Evolutionary conservation across 805 yeast genomes (phyloP), one percentile per base, ranked within the genome.

Genomic region (Monosporozyma aerobia): DNA sequence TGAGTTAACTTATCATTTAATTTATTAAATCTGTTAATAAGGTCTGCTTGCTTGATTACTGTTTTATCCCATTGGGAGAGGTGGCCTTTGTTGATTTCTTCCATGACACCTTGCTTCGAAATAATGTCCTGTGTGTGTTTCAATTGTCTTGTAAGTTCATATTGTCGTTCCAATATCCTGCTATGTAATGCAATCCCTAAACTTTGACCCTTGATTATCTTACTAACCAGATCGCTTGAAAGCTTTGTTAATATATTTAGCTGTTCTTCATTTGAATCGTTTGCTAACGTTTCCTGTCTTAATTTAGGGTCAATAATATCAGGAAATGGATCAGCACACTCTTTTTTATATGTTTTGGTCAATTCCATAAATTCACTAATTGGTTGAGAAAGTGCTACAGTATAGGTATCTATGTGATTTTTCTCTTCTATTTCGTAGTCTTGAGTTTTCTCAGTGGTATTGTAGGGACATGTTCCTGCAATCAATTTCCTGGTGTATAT

Each of bases 71-170:
- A 57, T 30, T 53, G 52, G 2, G 46, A 19, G 2, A 62, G 39
- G 45, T 63, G 60, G 7, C 45, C 45, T 41, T 41, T 41, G 13
- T 41, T 41, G 3, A 23, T 14, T 23, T 23, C 30, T 9, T 23
- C 45, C 30, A 41, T 23, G 10, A 11, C 9, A 13, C 8, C 30
- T 11, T 59, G 57, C 22, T 56, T 64, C 29, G 53, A 49, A 4
- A 56, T 22, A 2, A 71, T 50, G 8, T 65, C 63, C 33, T 57
- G 53, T 0, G 71, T 50, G 14, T 59, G 53, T 29, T 58, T 54
- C 22, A 77, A 56, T 56, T 79, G 83, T 19, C 69, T 65, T 3
- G 67, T 63, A 16, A 77, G 61, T 55, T 77, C 82, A 11, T 58
- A 52, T 44, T 71, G 71, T 57, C 77, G 80, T 40, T 69, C 66